Evolutionary conservation across 345 rosid genomes (phyloP), one percentile per base, ranked within the genome.

Genomic region (Turritis glabra): DNA sequence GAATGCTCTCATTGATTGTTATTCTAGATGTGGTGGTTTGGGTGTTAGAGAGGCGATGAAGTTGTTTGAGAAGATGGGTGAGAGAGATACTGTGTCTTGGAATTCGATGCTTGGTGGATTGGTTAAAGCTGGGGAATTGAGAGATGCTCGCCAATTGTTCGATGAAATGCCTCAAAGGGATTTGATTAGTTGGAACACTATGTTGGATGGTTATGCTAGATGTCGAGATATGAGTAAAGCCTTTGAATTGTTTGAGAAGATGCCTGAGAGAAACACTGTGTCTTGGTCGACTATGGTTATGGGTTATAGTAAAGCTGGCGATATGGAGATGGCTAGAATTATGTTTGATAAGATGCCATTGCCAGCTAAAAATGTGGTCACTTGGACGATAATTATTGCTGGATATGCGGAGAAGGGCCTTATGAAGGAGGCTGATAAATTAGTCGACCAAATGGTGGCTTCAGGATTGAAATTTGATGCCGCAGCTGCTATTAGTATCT

Each of bases 231-330:
- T 87, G 88, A 67, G 76, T 71, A 63, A 41, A 54, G 96, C 96
- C 0, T 93, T 91, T 75, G 84, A 88, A 10, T 46, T 91, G 79
- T 93, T 93, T 21, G 46, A 84, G 78, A 75, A 60, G 44, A 91
- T 91, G 89, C 96, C 96, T 3, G 84, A 81, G 78, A 88, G 97
- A 69, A 89, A 83, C 57, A 85, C 87, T 25, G 91, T 93, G 17
- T 93, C 98, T 14, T 93, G 98, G 98, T 89, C 97, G 7, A 87
- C 93, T 0, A 82, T 91, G 88, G 80, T 93, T 73, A 83, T 79
- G 67, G 97, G 96, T 57, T 88, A 86, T 65, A 63, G 91, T 35
- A 86, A 82, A 80, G 85, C 85, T 15, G 93, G 95, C 32, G 95
- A 94, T 75, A 83, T 90, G 88, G 93, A 89, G 40, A 90, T 86